phyloP scores from a whole-genome alignment of 441 rosid genomes.

The Sinapis alba region DNA sequence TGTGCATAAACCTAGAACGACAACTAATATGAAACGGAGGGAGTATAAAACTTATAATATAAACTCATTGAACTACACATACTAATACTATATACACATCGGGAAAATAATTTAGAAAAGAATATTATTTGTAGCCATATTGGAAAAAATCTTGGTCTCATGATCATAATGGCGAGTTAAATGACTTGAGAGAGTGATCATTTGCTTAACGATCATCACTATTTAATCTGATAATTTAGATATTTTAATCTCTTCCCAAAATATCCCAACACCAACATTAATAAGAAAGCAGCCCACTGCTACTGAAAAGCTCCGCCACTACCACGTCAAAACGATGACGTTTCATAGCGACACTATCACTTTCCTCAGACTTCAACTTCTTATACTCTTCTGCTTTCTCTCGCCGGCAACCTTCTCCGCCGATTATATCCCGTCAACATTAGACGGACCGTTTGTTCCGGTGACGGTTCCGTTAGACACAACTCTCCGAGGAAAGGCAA shows the following conservation, averaged over 20 bases:
- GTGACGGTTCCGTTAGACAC: slow-evolving; percentile 71
- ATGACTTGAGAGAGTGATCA: neutral
- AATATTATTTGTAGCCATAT: too few relatives aligned
- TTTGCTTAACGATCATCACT: slow-evolving; percentile 21
- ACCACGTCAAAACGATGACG: slow-evolving; percentile 33
- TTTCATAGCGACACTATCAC: slow-evolving; percentile 5
- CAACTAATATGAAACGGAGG: too few relatives aligned
- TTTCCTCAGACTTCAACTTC: neutral
- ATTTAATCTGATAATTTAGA: too few relatives aligned
- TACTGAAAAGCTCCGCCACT: slow-evolving; percentile 31
- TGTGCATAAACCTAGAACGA: too few relatives aligned
- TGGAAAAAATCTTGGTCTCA: neutral
- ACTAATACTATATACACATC: too few relatives aligned
- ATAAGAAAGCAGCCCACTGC: slow-evolving; percentile 18
- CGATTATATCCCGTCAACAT: slow-evolving; percentile 57
- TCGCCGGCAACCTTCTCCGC: slow-evolving; percentile 21
- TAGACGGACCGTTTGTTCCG: slow-evolving; percentile 81
- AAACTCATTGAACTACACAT: neutral
- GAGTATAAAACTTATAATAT: too few relatives aligned
- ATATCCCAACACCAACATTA: slow-evolving; percentile 1
- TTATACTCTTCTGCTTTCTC: slow-evolving; percentile 20
- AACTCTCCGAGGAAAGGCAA: slow-evolving; percentile 63
- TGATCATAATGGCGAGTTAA: neutral
- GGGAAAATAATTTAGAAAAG: too few relatives aligned
- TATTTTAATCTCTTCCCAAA: neutral